Evolutionary conservation across 2,329 filamentous ascomycete species (phyloP), one percentile per base, ranked within the genome.

Genomic region (Neopestalotiopsis clavispora): DNA sequence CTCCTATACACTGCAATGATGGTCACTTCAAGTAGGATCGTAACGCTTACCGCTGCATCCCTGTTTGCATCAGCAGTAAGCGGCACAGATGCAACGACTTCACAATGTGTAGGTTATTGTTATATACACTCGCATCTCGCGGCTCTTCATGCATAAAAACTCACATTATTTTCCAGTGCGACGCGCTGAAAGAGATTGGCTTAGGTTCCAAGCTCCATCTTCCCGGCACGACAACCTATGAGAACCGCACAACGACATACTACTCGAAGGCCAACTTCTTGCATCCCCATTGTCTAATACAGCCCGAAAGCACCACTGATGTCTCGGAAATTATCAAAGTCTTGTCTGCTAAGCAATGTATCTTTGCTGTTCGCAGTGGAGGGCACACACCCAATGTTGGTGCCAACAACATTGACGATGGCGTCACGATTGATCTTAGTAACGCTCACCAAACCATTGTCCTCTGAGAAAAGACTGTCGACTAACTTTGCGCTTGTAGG

Each of bases 361-460:
- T 12, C 17, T 83, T 84, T 67, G 81, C 81, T 2, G 78, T 85
- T 2, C 83, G 81, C 66, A 78, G 80, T 63, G 83, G 83, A 38
- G 83, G 84, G 2, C 83, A 85, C 70, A 78, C 78, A 23, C 73
- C 77, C 3, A 78, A 79, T 68, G 74, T 78, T 0, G 82, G 82
- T 28, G 78, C 79, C 10, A 81, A 81, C 6, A 83, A 80, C 67
- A 81, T 83, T 17, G 72, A 78, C 0, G 74, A 75, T 34, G 83
- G 83, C 3, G 80, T 85, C 9, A 83, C 82, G 0, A 79, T 85
- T 65, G 80, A 81, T 69, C 72, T 86, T 40, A 28, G 23, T 38
- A 38, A 3, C 10, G 34, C 34, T 38, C 6, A 7, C 34, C 6
- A 38, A 38, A 38, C 1, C 34, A 38, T 38, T 10, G 6, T 6